Evolutionary conservation across 1,139 yeast species (phyloP).

Genomic region (Pichia cactophila): DNA sequence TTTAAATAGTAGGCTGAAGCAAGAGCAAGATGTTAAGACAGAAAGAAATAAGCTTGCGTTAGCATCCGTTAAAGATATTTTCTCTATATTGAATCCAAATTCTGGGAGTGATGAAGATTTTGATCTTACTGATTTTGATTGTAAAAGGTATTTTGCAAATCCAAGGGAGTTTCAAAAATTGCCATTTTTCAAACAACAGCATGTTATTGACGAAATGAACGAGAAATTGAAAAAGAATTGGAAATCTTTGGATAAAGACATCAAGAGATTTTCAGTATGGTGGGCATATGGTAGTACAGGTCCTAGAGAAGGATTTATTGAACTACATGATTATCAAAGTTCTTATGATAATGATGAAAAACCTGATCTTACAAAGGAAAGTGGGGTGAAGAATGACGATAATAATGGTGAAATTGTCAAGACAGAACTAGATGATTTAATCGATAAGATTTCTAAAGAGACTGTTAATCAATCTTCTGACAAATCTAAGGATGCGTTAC

Average conservation of each 20-base stretch:
- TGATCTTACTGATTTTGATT: conserved; percentile 41
- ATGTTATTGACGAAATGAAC: conserved; percentile 42
- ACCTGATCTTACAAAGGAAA: background rate
- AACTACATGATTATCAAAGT: conserved; percentile 34
- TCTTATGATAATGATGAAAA: conserved; percentile 9
- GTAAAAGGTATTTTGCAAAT: conserved; percentile 41
- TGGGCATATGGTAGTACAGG: conserved; percentile 63
- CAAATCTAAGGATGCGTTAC: conserved; percentile 11
- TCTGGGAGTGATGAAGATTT: conserved; percentile 29
- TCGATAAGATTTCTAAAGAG: conserved; percentile 35
- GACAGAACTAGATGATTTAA: conserved; percentile 11
- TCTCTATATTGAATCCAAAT: conserved; percentile 24
- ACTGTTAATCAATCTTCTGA: conserved; percentile 6
- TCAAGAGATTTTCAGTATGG: conserved; percentile 47
- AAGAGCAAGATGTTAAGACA: conserved; percentile 22
- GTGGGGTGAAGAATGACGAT: background rate
- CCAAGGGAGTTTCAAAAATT: conserved; percentile 40
- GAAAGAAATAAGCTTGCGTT: conserved; percentile 27
- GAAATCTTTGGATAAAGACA: conserved; percentile 37
- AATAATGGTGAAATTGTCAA: background rate
- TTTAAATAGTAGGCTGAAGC: conserved; percentile 19
- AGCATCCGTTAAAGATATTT: conserved; percentile 27
- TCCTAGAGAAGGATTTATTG: conserved; percentile 46
- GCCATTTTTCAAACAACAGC: conserved; percentile 51
- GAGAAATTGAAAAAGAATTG: conserved; percentile 48